A percentile compares a stretch with the other conserved stretches of the same genome.
These are phyloP conservation scores for Chenopodium formosanum DNA, from an alignment of 148 eudicot genomes.

Conservation along the genomic window DNA sequence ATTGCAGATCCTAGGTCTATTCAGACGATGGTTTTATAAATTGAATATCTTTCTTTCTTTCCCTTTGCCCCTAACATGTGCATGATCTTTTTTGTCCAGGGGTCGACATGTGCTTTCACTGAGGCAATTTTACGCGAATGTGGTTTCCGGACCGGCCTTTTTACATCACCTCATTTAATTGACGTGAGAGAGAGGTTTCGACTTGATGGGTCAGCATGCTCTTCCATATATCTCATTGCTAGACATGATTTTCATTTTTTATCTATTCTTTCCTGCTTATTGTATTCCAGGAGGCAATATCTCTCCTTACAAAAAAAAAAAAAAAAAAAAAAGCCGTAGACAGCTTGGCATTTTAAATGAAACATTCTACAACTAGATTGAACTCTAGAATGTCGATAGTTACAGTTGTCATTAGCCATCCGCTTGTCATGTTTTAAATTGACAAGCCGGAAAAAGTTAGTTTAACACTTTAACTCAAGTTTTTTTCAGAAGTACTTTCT, in stretches of 20 bases:
- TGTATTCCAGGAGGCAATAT: background rate
- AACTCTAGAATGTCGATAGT: background rate
- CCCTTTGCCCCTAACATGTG: slow-evolving; percentile 4
- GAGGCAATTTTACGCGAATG: slow-evolving; percentile 86
- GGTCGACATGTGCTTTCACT: slow-evolving; percentile 84
- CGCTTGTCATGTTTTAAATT: background rate
- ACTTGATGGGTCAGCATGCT: slow-evolving; percentile 69
- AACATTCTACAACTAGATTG: slow-evolving; percentile 1
- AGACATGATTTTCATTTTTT: background rate
- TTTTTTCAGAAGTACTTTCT: background rate
- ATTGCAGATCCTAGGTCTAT: background rate
- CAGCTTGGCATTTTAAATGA: background rate
- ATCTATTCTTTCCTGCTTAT: background rate
- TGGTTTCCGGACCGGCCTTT: slow-evolving; percentile 87
- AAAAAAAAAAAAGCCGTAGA: background rate
- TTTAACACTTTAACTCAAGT: background rate
- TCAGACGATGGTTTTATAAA: background rate
- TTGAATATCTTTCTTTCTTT: background rate
- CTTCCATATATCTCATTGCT: background rate
- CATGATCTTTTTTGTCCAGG: slow-evolving; percentile 47
- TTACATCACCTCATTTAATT: slow-evolving; percentile 90
- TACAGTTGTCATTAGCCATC: background rate
- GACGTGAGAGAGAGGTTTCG: slow-evolving; percentile 95
- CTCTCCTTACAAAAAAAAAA: background rate
- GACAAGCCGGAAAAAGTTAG: background rate